phyloP scores from a whole-genome alignment of 768 basidiomycete genomes.

The Tricholomella constricta region DNA sequence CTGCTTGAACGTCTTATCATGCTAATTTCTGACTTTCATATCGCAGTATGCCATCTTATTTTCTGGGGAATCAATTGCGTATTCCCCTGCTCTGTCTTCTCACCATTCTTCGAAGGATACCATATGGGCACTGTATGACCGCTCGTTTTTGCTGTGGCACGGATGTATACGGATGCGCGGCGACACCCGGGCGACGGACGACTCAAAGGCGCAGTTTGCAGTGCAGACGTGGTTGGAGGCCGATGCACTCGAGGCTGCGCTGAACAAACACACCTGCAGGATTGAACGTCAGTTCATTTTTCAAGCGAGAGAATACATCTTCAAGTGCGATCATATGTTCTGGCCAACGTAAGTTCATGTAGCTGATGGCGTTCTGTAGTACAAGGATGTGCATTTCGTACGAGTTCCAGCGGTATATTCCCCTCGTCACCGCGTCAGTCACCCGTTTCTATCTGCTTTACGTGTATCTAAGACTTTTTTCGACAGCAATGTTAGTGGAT shows the following conservation, averaged over 20 bases:
- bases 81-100: constrained; percentile 30
- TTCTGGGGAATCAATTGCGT: constrained; percentile 63
- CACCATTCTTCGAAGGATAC: constrained; percentile 56
- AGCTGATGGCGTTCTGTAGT: constrained; percentile 36
- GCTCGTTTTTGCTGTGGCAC: constrained; percentile 73
- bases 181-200: constrained; percentile 38
- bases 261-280: constrained; percentile 65
- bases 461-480: not conserved
- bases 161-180: constrained; percentile 66
- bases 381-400: constrained; percentile 70
- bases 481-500: constrained; percentile 42
- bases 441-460: constrained; percentile 1
- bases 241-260: constrained; percentile 61
- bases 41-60: constrained; percentile 71
- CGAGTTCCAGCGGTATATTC: constrained; percentile 67
- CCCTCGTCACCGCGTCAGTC: constrained; percentile 56
- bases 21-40: constrained; percentile 7
- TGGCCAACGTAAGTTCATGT: not conserved
- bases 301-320: constrained; percentile 71
- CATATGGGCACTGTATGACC: constrained; percentile 75
- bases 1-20: not conserved
- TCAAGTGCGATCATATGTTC: constrained; percentile 56
- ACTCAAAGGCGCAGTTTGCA: constrained; percentile 62
- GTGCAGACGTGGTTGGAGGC: constrained; percentile 71
- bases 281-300: constrained; percentile 70